Conservation (phyloP, 2,329 filamentous ascomycete species). For the Trichoderma citrinoviride region DNA sequence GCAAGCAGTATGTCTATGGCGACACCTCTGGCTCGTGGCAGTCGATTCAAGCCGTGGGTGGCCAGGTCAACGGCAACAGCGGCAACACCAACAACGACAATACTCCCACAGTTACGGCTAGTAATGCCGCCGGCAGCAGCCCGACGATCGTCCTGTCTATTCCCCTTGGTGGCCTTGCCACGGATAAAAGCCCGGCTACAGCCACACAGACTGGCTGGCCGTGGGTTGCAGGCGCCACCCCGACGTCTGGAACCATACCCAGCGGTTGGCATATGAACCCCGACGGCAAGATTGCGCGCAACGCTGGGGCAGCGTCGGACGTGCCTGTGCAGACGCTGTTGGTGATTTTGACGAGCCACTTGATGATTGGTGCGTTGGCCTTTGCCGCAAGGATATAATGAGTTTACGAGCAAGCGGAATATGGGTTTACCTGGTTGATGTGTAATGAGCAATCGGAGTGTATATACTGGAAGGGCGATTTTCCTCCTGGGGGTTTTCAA, state of each 20-base stretch:
- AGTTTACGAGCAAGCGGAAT: neutral
- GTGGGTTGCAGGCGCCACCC: constrained; percentile 59
- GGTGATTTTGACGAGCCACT: constrained; percentile 29
- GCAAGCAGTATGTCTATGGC: constrained; percentile 77
- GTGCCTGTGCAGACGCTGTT: constrained; percentile 26
- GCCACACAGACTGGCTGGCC: constrained; percentile 63
- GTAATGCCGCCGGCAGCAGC: constrained; percentile 57
- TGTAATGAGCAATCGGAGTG: neutral
- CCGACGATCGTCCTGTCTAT: constrained; percentile 62
- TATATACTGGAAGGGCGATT: constrained; percentile 2
- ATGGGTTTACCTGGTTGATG: neutral
- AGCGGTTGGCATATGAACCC: constrained; percentile 77
- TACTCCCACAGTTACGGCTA: constrained; percentile 50
- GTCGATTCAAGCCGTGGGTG: constrained; percentile 79
- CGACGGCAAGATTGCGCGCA: constrained; percentile 75
- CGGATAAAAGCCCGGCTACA: constrained; percentile 51
- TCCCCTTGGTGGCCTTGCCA: constrained; percentile 66
- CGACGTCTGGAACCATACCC: constrained; percentile 60
- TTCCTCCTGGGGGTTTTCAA: neutral
- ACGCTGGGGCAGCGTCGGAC: constrained; percentile 45
- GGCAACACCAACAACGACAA: constrained; percentile 55
- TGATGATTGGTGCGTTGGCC: constrained; percentile 30
- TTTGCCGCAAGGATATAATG: constrained; percentile 24
- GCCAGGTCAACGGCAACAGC: constrained; percentile 68
- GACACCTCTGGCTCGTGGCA: constrained; percentile 75